Evolutionary conservation across 257 asterid species (phyloP), one percentile per base, ranked within the genome.

Genomic region (Petunia axillaris): DNA sequence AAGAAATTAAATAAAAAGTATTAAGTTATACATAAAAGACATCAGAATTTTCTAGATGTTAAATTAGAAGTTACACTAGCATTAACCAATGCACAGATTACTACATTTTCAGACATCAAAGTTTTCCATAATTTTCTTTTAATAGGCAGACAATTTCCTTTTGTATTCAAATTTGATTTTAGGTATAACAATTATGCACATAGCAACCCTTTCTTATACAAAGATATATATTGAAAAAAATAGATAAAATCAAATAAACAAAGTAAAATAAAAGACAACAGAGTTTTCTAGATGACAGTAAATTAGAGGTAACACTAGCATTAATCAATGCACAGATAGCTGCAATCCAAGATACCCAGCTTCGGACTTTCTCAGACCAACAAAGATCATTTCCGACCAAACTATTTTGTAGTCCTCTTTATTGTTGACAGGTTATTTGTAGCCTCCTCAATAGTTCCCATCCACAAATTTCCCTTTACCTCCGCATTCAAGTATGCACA

Each of bases 31-130:
- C 48, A 44, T 73, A 15, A 43, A 52, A 46, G 46, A 36, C 62
- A 25, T 50, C 77, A 73, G 59, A 11, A 48, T 50, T 50, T 50
- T 73, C 4, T 50, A 50, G 62, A 71, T 73, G 62, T 25, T 73
- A 6, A 3, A 48, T 48, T 50, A 11, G 62, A 48, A 50, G 5
- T 73, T 25, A 52, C n/a, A 70, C 3, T 46, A 9, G 59, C 43
- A 70, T 46, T 70, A 16, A 70, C 15, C 25, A 70, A 46, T 71
- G 77, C 62, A 71, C 59, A 71, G 35, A 5, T 35, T 35, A 25
- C 1, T 1, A 25, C 25, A 25, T 25, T 25, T 25, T 25, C 25
- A 25, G 25, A 25, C 25, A 25, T 25, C 25, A 25, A 25, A 25
- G 25, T 25, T 25, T 25, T 25, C 25, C 25, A 0, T 25, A 25